Evolutionary conservation across 768 basidiomycete species (phyloP), one percentile per base, ranked within the genome.

Genomic region (Paxillus rubicundulus): DNA sequence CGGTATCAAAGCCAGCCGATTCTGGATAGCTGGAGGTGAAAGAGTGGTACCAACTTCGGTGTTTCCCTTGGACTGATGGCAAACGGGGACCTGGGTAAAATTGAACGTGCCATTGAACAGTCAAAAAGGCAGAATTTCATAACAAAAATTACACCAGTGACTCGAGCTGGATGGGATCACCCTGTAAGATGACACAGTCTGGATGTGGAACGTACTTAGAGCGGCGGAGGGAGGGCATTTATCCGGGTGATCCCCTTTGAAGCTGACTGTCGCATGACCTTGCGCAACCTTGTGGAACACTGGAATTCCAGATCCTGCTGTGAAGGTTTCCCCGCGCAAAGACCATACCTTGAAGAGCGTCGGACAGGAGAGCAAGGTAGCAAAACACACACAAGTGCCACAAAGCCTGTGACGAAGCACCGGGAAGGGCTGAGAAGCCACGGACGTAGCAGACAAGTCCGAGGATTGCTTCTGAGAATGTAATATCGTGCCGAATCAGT

Each of bases 381-480:
- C 48, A 53, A 54, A 52, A 38, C 45, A 34, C 14, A 49, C 48
- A 38, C 50, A 44, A 44, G 56, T 62, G 67, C 69, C 69, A 68
- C 69, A 57, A 70, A 69, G 67, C 17, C 47, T 50, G 57, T 43
- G 54, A 52, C 43, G 41, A 44, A 54, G 56, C 54, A 55, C 52
- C 52, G 51, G 57, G 47, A 52, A 55, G 55, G 47, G 53, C 57
- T 45, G 32, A 62, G 69, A 69, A 68, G 69, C 54, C 56, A 68
- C 69, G 67, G 67, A 64, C 57, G 67, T 68, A 69, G 59, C 37
- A 47, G 50, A 60, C 38, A 68, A 70, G 67, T 70, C 67, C 67
- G 67, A 70, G 64, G 67, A 17, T 40, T 40, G 34, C 64, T 63
- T 68, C 61, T 62, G 66, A 56, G 68, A 61, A 67, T 62, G 58